Evolutionary conservation across 805 yeast species (phyloP), one percentile per base, ranked within the genome.

Genomic region (Ogataea polymorpha): DNA sequence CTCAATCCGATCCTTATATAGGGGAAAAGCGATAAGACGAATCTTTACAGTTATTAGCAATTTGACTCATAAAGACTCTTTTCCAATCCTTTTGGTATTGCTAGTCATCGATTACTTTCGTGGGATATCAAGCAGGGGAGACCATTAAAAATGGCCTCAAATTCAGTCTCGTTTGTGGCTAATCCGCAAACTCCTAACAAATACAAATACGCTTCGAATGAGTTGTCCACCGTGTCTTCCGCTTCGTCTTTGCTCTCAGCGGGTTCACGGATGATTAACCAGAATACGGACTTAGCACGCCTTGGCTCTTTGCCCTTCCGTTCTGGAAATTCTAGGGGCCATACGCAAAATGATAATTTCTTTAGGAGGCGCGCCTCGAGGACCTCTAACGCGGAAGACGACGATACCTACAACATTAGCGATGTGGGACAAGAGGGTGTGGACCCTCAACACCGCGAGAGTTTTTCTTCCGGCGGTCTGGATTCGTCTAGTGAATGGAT

Each of bases 401-500:
- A 31, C 5, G 23, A 31, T 17, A 16, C 21, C 21, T 20, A 20
- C 21, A 13, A 24, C 8, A 24, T n/a, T 14, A 11, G 35, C 14
- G 12, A 11, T 23, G 8, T 7, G 9, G 15, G 8, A 5, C 11
- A 32, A 6, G 35, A 9, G 11, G 15, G 9, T 9, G 12, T 12
- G 13, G 17, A 15, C n/a, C 10, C 15, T 15, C 35, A 14, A 6
- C 16, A 36, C 8, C 42, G 43, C 14, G 37, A 24, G 4, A 42
- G 46, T 38, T 24, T 35, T 10, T 46, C 50, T 3, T 44, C 52
- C 12, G 48, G 49, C 12, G 13, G 33, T 12, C 36, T 56, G 9
- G 55, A 50, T 23, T 51, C 60, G 10, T 42, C 48, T 11, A 49
- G 56, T 18, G 63, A 61, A 32, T 61, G 66, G 66, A 41, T 61